Percentiles rank a stretch among this genome's conserved stretches.
Evolutionary conservation across 2,329 filamentous ascomycete genomes (phyloP).

Genomic region (Nigrograna mackinnonii): DNA sequence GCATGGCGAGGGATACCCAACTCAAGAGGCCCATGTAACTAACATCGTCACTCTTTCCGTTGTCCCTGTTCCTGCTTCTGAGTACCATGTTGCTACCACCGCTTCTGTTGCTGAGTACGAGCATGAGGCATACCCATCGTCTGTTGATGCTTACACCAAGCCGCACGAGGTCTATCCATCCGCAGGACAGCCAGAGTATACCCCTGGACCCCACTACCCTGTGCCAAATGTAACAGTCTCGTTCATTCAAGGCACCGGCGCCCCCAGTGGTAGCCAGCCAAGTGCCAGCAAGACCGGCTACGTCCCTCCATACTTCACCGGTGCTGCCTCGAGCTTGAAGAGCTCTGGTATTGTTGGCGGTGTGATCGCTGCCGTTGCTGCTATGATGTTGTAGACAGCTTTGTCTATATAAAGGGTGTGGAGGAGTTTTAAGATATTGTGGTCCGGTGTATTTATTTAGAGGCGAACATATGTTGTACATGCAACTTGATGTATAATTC

Average conservation of each 20-base stretch:
- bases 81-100: constrained; percentile 12
- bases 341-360: constrained; percentile 16
- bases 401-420: too few relatives aligned
- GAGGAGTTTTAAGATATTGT: too few relatives aligned
- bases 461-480: too few relatives aligned
- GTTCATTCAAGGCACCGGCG: constrained; percentile 10
- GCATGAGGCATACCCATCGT: not conserved
- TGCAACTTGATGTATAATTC: too few relatives aligned
- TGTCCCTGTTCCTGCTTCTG: constrained; percentile 12
- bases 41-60: constrained; percentile 22
- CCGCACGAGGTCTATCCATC: not conserved
- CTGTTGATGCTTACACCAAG: not conserved
- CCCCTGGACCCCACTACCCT: constrained; percentile 2
- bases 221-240: constrained; percentile 12
- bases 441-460: too few relatives aligned
- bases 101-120: not conserved
- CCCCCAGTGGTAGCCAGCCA: not conserved
- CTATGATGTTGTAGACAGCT: not conserved
- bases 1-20: too few relatives aligned
- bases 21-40: constrained; percentile 12
- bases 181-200: not conserved
- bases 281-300: constrained; percentile 12
- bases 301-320: constrained; percentile 21
- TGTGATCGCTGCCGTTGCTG: constrained; percentile 8
- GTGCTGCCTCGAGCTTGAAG: constrained; percentile 20